Percentiles rank a stretch among this genome's conserved stretches.
Evolutionary conservation across 1,139 yeast species (phyloP).

Genomic region (Blastobotrys capitulatus): DNA sequence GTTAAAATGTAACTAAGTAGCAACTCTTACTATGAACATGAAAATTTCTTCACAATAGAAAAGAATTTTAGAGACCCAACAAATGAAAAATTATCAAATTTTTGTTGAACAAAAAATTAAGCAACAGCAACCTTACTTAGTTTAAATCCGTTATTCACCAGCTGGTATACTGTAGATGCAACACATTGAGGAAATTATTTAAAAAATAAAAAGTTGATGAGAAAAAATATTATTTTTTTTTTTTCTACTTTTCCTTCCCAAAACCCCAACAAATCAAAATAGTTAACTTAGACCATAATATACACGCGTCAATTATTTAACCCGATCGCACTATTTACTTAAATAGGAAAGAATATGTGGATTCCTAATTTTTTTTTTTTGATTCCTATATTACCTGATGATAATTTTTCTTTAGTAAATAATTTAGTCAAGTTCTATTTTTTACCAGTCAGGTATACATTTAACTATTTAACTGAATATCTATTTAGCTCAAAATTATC

Average conservation of each 20-base stretch:
- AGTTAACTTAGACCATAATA: not conserved
- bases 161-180: too few relatives aligned
- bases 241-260: not conserved
- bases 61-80: too few relatives aligned
- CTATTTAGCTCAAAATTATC: not conserved
- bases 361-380: too few relatives aligned
- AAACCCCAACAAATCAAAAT: not conserved
- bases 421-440: not conserved
- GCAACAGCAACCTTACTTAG: not conserved
- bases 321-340: not conserved
- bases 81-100: too few relatives aligned
- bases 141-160: too few relatives aligned
- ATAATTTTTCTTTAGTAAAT: not conserved
- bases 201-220: too few relatives aligned
- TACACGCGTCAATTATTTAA: not conserved
- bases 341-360: not conserved
- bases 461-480: too few relatives aligned
- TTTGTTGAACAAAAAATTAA: not conserved
- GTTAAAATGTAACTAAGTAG: too few relatives aligned
- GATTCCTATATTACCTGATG: too few relatives aligned
- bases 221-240: not conserved
- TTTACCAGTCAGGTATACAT: not conserved
- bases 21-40: too few relatives aligned
- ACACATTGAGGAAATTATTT: too few relatives aligned
- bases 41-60: too few relatives aligned